Evolutionary conservation across 768 basidiomycete species (phyloP).

Genomic region (Boletus edulis): DNA sequence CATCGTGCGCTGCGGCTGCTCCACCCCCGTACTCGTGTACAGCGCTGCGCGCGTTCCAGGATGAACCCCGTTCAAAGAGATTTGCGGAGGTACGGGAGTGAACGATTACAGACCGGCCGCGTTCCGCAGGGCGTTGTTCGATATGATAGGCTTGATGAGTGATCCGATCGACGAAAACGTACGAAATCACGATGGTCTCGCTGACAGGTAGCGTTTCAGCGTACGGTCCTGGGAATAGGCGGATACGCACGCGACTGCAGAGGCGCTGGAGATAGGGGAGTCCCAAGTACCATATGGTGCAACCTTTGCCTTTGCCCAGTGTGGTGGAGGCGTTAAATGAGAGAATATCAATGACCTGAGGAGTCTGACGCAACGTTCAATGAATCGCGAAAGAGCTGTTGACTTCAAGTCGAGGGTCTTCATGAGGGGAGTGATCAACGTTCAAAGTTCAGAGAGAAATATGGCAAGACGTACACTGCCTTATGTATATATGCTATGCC

Average conservation of each 20-base stretch:
- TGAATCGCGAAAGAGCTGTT: no score
- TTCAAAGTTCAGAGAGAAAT: no score
- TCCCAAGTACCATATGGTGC: neutral
- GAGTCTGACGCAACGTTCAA: no score
- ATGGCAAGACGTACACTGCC: no score
- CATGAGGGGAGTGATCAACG: no score
- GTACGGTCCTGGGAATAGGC: neutral
- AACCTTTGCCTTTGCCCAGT: neutral
- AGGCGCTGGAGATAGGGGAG: neutral
- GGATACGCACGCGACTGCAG: neutral
- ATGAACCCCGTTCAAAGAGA: neutral
- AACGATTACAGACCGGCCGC: neutral
- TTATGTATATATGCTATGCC: no score
- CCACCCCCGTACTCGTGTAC: slow-evolving; percentile 2
- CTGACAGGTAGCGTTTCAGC: neutral
- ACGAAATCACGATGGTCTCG: neutral
- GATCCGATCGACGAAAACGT: neutral
- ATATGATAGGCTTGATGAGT: neutral
- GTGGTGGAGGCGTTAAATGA: neutral
- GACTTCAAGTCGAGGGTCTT: no score
- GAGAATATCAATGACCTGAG: neutral
- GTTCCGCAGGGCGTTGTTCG: slow-evolving; percentile 1
- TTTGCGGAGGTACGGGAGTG: neutral
- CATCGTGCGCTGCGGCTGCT: neutral
- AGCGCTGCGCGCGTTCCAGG: neutral